Percentiles rank a stretch among this genome's conserved stretches.
phyloP scores from a whole-genome alignment of 306 rosid genomes.

The Sechiopsis laciniata region DNA sequence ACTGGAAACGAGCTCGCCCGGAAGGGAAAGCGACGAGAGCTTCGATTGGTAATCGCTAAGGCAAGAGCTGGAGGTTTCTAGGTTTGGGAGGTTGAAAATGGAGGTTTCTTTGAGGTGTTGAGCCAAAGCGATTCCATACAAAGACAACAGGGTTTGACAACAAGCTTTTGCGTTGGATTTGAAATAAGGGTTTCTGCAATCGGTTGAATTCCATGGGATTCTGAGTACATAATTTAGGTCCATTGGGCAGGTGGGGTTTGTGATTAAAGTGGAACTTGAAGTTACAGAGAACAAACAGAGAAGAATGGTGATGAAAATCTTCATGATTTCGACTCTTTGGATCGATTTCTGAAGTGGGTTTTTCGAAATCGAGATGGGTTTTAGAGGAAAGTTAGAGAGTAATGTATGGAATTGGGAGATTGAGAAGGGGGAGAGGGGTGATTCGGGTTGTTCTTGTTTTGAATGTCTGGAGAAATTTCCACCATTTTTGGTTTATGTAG shows the following conservation, averaged over 20 bases:
- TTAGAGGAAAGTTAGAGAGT: too few species aligned
- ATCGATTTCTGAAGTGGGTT: too few species aligned
- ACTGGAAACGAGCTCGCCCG: conserved; percentile 27
- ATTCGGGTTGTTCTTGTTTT: too few species aligned
- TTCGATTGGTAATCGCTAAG: conserved; percentile 52
- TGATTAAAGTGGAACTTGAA: neutral
- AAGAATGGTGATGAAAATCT: neutral
- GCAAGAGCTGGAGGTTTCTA: conserved; percentile 53
- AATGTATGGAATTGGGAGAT: too few species aligned
- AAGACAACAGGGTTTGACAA: conserved; percentile 54
- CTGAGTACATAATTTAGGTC: conserved; percentile 55
- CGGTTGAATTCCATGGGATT: conserved; percentile 65
- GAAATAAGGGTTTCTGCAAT: conserved; percentile 40
- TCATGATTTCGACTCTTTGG: neutral
- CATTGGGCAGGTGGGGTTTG: conserved; percentile 52
- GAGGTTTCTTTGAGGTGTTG: conserved; percentile 66
- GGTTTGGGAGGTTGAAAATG: conserved; percentile 49
- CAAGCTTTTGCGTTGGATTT: conserved; percentile 25
- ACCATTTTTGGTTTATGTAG: too few species aligned
- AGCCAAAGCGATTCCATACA: conserved; percentile 50
- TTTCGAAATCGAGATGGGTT: too few species aligned
- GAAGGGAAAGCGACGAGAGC: conserved; percentile 43
- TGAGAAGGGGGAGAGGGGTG: too few species aligned
- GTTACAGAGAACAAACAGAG: conserved; percentile 22
- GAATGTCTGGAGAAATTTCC: too few species aligned